A percentile compares a stretch with the other conserved stretches of the same genome.
Conservation (phyloP, 257 asterid species). For the Capsicum chinense region DNA sequence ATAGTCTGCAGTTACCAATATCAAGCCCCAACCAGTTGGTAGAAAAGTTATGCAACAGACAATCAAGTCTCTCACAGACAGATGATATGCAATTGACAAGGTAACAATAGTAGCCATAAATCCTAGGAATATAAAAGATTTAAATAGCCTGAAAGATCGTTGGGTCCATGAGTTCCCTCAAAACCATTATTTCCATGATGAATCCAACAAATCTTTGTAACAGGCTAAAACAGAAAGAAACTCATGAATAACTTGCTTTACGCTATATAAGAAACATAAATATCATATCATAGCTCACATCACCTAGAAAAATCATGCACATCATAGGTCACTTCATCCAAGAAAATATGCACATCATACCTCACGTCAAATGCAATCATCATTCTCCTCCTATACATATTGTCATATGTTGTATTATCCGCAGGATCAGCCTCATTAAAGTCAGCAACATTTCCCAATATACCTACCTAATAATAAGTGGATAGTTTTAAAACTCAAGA, state of each 20-base stretch:
- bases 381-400: conserved; percentile 70
- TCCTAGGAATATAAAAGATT: conserved; percentile 69
- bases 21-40: conserved; percentile 99
- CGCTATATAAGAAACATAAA: conserved; percentile 31
- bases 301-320: background rate
- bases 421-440: conserved; percentile 60
- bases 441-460: conserved; percentile 92
- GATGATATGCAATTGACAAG: conserved; percentile 69
- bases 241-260: conserved; percentile 26
- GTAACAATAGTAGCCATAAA: conserved; percentile 73
- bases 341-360: conserved; percentile 41
- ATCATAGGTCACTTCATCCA: too few relatives aligned
- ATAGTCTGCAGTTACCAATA: conserved; percentile 57
- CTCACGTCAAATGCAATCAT: conserved; percentile 99
- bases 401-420: conserved; percentile 50
- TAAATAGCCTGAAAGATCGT: conserved; percentile 67
- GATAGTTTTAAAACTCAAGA: conserved; percentile 28
- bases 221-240: conserved; percentile 30
- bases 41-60: conserved; percentile 86
- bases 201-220: conserved; percentile 81
- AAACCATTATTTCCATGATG: conserved; percentile 93
- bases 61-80: conserved; percentile 67
- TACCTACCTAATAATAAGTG: conserved; percentile 69
- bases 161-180: conserved; percentile 97
- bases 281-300: background rate